Evolutionary conservation across 345 rosid genomes (phyloP).

Genomic region (Bretschneidera sinensis): DNA sequence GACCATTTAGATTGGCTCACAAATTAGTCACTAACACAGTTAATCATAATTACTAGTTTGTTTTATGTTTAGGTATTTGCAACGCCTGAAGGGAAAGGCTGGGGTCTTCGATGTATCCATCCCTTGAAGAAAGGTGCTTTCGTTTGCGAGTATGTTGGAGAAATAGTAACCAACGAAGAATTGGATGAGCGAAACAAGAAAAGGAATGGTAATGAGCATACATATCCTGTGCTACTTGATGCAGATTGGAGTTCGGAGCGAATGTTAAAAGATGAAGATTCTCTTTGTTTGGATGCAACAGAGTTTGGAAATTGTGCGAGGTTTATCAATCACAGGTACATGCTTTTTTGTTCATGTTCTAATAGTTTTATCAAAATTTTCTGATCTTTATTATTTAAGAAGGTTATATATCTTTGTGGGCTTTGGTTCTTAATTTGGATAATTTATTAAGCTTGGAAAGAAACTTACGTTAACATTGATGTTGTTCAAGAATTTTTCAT

Average conservation of each 20-base stretch:
- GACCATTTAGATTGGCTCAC: neutral
- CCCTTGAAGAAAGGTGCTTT: constrained; percentile 73
- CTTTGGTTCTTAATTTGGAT: no score
- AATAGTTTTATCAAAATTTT: no score
- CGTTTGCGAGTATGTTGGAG: constrained; percentile 81
- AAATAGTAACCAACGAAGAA: constrained; percentile 68
- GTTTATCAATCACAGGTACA: constrained; percentile 85
- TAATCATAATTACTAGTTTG: no score
- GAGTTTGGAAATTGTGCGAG: constrained; percentile 77
- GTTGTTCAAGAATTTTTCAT: no score
- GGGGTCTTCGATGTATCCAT: constrained; percentile 74
- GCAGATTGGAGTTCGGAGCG: constrained; percentile 74
- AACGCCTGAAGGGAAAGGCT: constrained; percentile 66
- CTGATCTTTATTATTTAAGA: no score
- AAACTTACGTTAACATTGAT: no score
- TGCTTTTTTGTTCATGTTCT: no score
- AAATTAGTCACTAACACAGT: no score
- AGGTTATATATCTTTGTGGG: no score
- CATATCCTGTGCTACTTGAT: constrained; percentile 64
- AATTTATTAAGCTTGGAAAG: no score
- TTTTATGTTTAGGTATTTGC: constrained; percentile 49
- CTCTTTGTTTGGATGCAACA: constrained; percentile 80
- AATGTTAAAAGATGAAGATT: constrained; percentile 47
- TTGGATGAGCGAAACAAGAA: constrained; percentile 40
- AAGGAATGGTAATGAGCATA: no score